Evolutionary conservation across 345 rosid genomes (phyloP), one percentile per base, ranked within the genome.

Genomic region (Aquilaria sinensis): DNA sequence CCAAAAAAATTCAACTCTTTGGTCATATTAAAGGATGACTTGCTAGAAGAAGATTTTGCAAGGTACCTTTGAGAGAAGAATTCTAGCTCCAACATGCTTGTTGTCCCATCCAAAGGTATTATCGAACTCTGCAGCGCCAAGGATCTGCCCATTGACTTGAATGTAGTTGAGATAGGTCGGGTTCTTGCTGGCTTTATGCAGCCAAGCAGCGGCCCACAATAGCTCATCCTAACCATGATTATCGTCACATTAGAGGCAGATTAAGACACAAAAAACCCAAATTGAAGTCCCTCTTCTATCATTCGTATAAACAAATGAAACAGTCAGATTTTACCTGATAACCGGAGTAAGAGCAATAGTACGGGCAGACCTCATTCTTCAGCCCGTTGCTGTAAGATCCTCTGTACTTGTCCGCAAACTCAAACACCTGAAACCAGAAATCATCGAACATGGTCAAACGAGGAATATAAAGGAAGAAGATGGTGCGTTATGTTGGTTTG

Each of bases 171-270:
- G 79, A 70, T 84, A 88, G 12, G 77, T 74, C 14, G 70, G 60
- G 72, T 83, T 81, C 76, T 64, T 78, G 45, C 96, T 84, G 52
- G 97, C 97, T 73, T 71, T 88, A 14, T 85, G 89, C 52, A 91
- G 75, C 97, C 96, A 88, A 65, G 96, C 87, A 49, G 97, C 96
- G 3, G 90, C 96, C 96, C 97, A 91, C 52, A 91, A 66, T 59
- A 91, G 81, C 74, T 91, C 97, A 78, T 91, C 97, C 96, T 37
- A 9, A 3, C 43, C 43, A 37, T 0, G 7, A 37, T 37, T 37
- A 37, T 9, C 23, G 23, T 23, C 2, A 37, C 43, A 80, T 52
- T 31, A 13, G 23, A 23, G 23, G 23, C 23, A 23, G 23, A 23
- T 30, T 33, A 4, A 53, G 12, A 2, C 34, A 11, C 32, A 0